These are phyloP conservation scores for Cordyceps fumosorosea DNA, from an alignment of 2,329 filamentous ascomycete species.

Conservation along the genomic window DNA sequence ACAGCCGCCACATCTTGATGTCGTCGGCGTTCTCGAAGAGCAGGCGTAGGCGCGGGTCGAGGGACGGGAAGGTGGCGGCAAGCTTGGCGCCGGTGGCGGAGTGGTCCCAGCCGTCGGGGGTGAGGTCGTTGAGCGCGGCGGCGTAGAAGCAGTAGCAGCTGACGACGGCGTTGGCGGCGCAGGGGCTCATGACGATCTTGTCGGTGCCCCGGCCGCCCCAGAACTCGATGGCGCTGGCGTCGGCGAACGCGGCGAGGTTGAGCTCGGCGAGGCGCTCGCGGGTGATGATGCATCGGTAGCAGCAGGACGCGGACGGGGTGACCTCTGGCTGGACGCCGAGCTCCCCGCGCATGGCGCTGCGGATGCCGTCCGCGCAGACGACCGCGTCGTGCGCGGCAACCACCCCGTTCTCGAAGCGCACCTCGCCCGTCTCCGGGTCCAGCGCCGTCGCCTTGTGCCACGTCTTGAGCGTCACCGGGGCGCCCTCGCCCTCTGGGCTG, in stretches of 20 bases:
- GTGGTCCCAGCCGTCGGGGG: slow-evolving; percentile 45
- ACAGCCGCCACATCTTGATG: slow-evolving; percentile 54
- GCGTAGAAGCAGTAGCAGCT: slow-evolving; percentile 64
- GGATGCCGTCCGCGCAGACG: slow-evolving; percentile 56
- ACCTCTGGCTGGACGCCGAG: slow-evolving; percentile 50
- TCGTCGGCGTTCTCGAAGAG: slow-evolving; percentile 53
- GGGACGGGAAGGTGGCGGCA: slow-evolving; percentile 47
- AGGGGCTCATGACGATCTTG: slow-evolving; percentile 62
- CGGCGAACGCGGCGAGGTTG: slow-evolving; percentile 51
- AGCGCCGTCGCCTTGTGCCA: slow-evolving; percentile 47
- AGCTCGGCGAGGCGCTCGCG: slow-evolving; percentile 46
- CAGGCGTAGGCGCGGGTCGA: slow-evolving; percentile 46
- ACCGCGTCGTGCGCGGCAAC: slow-evolving; percentile 46
- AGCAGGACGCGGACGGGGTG: slow-evolving; percentile 47
- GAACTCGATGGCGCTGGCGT: slow-evolving; percentile 53
- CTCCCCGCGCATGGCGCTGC: slow-evolving; percentile 46
- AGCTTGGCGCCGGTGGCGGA: slow-evolving; percentile 47
- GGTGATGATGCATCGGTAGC: slow-evolving; percentile 53
- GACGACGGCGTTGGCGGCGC: slow-evolving; percentile 51
- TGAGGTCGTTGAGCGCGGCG: slow-evolving; percentile 50
- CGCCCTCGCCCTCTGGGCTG: slow-evolving; percentile 42
- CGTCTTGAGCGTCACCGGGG: slow-evolving; percentile 42
- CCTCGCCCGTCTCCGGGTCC: slow-evolving; percentile 39
- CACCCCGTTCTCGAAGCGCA: slow-evolving; percentile 44
- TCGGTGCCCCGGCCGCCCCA: slow-evolving; percentile 57